Evolutionary conservation across 768 basidiomycete species (phyloP), one percentile per base, ranked within the genome.

Genomic region (Suillus weaverae): DNA sequence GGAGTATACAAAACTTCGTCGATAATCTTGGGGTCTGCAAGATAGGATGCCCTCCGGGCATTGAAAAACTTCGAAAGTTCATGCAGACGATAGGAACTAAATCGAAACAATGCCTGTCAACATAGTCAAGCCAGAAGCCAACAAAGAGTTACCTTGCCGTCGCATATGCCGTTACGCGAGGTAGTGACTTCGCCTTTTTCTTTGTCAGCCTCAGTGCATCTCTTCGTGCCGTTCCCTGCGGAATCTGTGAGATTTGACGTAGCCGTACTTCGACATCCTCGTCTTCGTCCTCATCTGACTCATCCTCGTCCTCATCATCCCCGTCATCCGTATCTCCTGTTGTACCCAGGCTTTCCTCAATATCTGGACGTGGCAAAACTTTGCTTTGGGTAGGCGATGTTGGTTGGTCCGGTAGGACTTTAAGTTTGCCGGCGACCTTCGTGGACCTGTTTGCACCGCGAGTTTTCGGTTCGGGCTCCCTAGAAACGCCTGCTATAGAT

Each of bases 1-100:
- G 96, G 92, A 16, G 95, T 97, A 79, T 97, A 97, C 57, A 98
- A 89, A 68, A 90, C 93, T 71, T 95, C 92, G 79, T 97, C 95
- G 67, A 97, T 95, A 56, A 90, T 81, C 74, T 90, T 89, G 4
- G 94, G 88, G 69, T 92, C 89, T 26, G 95, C 95, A 71, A 89
- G 88, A 76, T 98, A 96, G 4, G 94, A 88, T 41, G 81, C 77
- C 64, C 87, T 88, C 36, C 96, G 85, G 3, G 95, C 93, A 68
- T 90, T 86, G 72, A 97, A 92, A 76, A 97, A 96, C 76, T 89
- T 91, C 81, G 94, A 85, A 14, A 98, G 83, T 36, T 94, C 95
- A 43, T 85, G 83, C 76, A 98, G 90, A 61, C 92, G 86, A 76
- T 96, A 98, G 10, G 95, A 95, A 59, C 95, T 97, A 70, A 36